Conservation (phyloP, 2,329 filamentous ascomycete species). For the Exophiala spinifera region DNA sequence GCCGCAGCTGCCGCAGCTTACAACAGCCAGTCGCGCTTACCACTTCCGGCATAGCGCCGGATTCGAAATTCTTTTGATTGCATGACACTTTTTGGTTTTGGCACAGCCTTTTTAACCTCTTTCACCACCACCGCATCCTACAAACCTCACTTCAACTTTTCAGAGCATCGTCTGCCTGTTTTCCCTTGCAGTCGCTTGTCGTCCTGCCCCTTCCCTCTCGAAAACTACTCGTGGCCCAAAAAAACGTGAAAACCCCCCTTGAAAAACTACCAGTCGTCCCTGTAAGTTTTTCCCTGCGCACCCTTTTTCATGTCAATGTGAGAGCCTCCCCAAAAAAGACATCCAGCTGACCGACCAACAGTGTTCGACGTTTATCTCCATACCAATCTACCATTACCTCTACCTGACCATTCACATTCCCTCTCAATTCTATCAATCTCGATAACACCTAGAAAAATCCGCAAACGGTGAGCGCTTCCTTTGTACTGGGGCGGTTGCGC, state of each 20-base stretch:
- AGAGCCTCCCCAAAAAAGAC: neutral
- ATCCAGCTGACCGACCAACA: constrained; percentile 11
- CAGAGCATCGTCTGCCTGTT: constrained; percentile 24
- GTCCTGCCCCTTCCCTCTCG: constrained; percentile 30
- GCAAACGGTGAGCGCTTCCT: constrained; percentile 21
- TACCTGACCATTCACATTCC: constrained; percentile 8
- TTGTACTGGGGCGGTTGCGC: constrained; percentile 2
- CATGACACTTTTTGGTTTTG: constrained; percentile 25
- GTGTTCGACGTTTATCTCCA: constrained; percentile 22
- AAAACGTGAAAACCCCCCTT: constrained; percentile 38
- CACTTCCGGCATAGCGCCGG: constrained; percentile 9
- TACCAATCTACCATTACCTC: constrained; percentile 16
- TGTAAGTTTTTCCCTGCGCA: constrained; percentile 24
- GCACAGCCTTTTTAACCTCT: constrained; percentile 19
- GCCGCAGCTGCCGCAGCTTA: neutral
- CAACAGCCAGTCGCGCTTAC: constrained; percentile 10
- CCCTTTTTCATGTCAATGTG: constrained; percentile 11
- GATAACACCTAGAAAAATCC: constrained; percentile 3
- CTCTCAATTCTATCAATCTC: constrained; percentile 10
- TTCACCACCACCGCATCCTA: constrained; percentile 18
- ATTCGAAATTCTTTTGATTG: constrained; percentile 21
- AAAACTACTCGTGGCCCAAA: constrained; percentile 36
- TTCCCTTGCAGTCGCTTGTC: constrained; percentile 27
- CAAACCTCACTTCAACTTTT: constrained; percentile 21
- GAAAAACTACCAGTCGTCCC: constrained; percentile 33